Base-by-base conservation (phyloP, 2,329 filamentous ascomycete genomes). In the Aureobasidium namibiae region DNA sequence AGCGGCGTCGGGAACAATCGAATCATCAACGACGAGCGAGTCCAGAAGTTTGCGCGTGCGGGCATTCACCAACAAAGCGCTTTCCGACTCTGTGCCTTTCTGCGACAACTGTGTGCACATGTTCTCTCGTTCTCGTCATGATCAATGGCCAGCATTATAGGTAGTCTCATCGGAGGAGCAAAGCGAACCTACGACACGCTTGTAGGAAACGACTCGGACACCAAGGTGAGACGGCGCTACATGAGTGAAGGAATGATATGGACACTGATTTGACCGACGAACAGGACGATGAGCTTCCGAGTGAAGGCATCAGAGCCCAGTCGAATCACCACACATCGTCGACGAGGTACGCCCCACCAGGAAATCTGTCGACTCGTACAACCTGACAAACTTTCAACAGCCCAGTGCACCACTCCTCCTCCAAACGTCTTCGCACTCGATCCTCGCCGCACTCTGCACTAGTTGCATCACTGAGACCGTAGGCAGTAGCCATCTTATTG, bases 1-100 rank as follows among this genome's bases (percentile, higher is more conserved):
- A 31, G 29, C 39, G 18, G 39, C 18, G n/a, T 26, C 18, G 52
- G 29, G 24, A 29, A 56, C 38, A 31, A 44, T 56, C 16, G 29
- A 56, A 23, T 34, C 26, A 44, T 56, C 18, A 31, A 56, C 52
- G 18, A 56, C 52, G 14, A 56, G 23, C 52, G 14, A 56, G 23
- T 44, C 26, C 53, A 38, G 44, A 56, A 56, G 53, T 56, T 56
- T 56, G 53, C 41, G 21, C 18, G 53, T 29, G 53, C 53, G 41
- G 41, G 41, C 53, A 56, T 31, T 41, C 53, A 29, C 53, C 26
- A 21, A 56, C 41, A 46, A 31, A 13, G 53, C 53, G 21, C 31
- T 46, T 29, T 29, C 53, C 23, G 3, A 26, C 9, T 8, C 29
- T 18, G 9, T 24, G 31, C n/a, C 10, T 46, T 21, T 45, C 24